A percentile compares a stretch with the other conserved stretches of the same genome.
Evolutionary conservation across 1,284 basidiomycete genomes (phyloP).

Genomic region (Stygiomarasmius scandens): DNA sequence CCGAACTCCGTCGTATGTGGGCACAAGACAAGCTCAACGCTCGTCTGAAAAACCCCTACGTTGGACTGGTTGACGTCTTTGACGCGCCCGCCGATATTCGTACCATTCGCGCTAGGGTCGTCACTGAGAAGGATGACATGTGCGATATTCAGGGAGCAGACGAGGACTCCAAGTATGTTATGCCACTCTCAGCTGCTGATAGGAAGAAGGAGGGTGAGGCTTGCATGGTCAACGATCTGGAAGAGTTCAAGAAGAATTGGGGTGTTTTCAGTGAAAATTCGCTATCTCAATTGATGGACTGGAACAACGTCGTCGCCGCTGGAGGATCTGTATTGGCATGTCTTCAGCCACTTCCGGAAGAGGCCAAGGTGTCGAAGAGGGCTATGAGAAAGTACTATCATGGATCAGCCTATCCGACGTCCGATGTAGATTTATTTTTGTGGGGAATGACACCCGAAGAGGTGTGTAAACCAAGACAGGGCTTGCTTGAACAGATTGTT

Average conservation of each 20-base stretch:
- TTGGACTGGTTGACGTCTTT: conserved; percentile 64
- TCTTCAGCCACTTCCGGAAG: conserved; percentile 49
- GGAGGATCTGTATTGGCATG: conserved; percentile 62
- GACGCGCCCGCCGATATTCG: conserved; percentile 47
- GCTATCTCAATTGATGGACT: conserved; percentile 55
- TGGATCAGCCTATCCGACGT: conserved; percentile 52
- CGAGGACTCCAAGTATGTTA: conserved; percentile 43
- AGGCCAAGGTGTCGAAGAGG: conserved; percentile 51
- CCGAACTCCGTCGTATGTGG: conserved; percentile 53
- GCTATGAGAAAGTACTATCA: conserved; percentile 60
- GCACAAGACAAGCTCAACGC: conserved; percentile 50
- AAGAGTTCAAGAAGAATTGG: conserved; percentile 64
- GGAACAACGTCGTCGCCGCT: conserved; percentile 63
- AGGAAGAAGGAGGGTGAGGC: conserved; percentile 47
- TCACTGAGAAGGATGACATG: conserved; percentile 35
- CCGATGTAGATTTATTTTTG: conserved; percentile 65
- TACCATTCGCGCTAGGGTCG: conserved; percentile 45
- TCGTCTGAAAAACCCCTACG: conserved; percentile 47
- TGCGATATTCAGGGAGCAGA: conserved; percentile 24
- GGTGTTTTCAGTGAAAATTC: conserved; percentile 58
- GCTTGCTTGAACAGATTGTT: no score
- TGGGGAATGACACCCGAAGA: conserved; percentile 59
- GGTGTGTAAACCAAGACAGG: conserved; percentile 23
- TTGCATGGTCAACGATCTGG: conserved; percentile 47
- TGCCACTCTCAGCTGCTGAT: conserved; percentile 41